Evolutionary conservation across 148 eudicot species (phyloP).

Genomic region (Bassia scoparia): DNA sequence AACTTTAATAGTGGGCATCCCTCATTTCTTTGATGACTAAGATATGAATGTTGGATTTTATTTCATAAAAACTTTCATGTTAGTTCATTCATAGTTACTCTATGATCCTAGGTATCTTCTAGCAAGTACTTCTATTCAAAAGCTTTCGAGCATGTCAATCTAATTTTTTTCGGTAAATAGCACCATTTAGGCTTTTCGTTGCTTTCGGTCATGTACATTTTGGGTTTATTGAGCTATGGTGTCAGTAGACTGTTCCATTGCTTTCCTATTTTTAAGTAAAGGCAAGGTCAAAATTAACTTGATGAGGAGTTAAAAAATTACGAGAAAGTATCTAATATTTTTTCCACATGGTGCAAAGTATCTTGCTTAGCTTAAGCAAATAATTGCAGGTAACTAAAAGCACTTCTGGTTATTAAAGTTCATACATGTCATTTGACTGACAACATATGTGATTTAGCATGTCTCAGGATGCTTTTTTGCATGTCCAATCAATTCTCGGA

Average conservation of each 20-base stretch:
- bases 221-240: too few relatives aligned
- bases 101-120: not conserved
- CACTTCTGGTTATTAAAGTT: slow-evolving; percentile 26
- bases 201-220: too few relatives aligned
- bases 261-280: too few relatives aligned
- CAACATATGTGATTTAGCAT: slow-evolving; percentile 73
- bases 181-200: not conserved
- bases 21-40: not conserved
- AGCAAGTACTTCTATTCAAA: not conserved
- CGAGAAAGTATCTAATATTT: slow-evolving; percentile 1
- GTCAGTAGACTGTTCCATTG: too few relatives aligned
- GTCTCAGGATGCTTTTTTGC: slow-evolving; percentile 97
- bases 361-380: slow-evolving; percentile 17
- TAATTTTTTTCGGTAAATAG: not conserved
- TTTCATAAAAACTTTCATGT: not conserved
- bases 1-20: too few relatives aligned
- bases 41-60: not conserved
- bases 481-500: slow-evolving; percentile 93
- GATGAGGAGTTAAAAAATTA: not conserved
- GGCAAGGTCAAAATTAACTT: not conserved
- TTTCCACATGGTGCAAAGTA: slow-evolving; percentile 11
- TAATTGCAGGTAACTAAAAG: slow-evolving; percentile 23
- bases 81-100: not conserved
- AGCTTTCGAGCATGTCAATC: not conserved
- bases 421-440: slow-evolving; percentile 49